Percentiles rank a stretch among this genome's conserved stretches.
phyloP scores from a whole-genome alignment of 1,284 basidiomycete species.

The Tausonia pullulans region DNA sequence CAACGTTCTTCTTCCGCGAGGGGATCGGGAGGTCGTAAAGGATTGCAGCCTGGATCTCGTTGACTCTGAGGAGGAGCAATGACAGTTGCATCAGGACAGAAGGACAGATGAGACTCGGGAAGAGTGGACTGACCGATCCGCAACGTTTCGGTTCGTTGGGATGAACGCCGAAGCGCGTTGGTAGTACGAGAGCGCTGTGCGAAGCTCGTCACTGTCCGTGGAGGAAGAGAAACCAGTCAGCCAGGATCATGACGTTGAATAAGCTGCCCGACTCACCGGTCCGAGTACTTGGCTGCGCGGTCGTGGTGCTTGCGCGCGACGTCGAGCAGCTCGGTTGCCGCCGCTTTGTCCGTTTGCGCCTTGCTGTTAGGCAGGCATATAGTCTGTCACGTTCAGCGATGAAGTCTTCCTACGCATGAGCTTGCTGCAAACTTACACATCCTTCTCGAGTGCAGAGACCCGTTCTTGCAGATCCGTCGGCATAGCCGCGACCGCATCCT shows the following conservation, averaged over 20 bases:
- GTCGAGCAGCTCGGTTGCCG: conserved; percentile 11
- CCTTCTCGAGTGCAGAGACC: conserved; percentile 1
- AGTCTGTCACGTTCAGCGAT: neutral
- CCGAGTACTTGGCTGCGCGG: conserved; percentile 1
- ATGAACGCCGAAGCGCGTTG: neutral
- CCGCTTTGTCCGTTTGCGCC: conserved; percentile 4
- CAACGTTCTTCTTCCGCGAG: too few species aligned
- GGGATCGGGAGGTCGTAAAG: too few species aligned
- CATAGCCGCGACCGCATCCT: neutral
- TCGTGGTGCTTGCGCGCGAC: conserved; percentile 12
- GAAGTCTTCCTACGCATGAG: neutral
- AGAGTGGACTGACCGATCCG: neutral
- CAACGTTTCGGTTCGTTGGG: neutral
- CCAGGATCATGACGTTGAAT: neutral
- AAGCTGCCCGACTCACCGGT: neutral
- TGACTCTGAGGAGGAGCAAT: too few species aligned
- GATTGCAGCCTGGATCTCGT: too few species aligned
- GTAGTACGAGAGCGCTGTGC: conserved; percentile 8
- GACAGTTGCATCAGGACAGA: too few species aligned
- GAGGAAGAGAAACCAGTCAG: neutral
- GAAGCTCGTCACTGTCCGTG: neutral
- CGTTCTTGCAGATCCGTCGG: neutral
- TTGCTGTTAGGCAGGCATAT: neutral
- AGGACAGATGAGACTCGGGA: too few species aligned
- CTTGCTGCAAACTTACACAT: neutral